Conservation (phyloP, 176 grass and related monocot genomes). For the Raddia distichophylla region DNA sequence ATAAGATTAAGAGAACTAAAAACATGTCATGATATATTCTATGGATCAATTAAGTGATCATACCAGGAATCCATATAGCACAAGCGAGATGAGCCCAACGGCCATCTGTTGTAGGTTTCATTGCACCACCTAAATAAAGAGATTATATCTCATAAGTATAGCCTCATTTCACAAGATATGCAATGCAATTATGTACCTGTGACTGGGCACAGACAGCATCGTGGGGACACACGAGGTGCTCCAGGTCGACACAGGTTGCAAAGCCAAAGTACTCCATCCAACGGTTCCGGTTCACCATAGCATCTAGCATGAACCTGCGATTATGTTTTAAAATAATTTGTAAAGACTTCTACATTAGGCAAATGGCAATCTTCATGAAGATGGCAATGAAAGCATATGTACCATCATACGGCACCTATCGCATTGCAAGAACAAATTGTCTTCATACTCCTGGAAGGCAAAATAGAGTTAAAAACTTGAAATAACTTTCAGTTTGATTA, state of each 20-base stretch:
- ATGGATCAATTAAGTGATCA: conserved; percentile 27
- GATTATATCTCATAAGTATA: conserved; percentile 45
- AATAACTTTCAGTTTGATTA: conserved; percentile 41
- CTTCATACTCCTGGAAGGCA: conserved; percentile 86
- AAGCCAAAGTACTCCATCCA: conserved; percentile 90
- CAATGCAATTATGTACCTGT: conserved; percentile 57
- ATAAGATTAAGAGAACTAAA: conserved; percentile 40
- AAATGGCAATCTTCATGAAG: conserved; percentile 37
- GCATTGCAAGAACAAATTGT: conserved; percentile 97
- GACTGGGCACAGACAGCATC: conserved; percentile 95
- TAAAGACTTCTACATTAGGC: conserved; percentile 33
- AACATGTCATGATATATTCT: conserved; percentile 19
- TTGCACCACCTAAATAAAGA: conserved; percentile 78
- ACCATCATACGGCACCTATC: conserved; percentile 99
- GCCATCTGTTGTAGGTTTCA: conserved; percentile 98
- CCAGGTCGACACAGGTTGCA: conserved; percentile 97
- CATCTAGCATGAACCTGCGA: conserved; percentile 97
- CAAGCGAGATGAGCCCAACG: conserved; percentile 96
- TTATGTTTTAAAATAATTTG: conserved; percentile 30
- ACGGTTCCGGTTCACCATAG: conserved; percentile 90
- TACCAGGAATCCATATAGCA: conserved; percentile 99
- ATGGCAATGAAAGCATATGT: conserved; percentile 38
- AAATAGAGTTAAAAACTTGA: conserved; percentile 43
- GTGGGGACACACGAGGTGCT: conserved; percentile 74
- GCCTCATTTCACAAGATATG: conserved; percentile 1